Conservation (phyloP, 805 yeast species). For the Cyberlindnera saturnus region DNA sequence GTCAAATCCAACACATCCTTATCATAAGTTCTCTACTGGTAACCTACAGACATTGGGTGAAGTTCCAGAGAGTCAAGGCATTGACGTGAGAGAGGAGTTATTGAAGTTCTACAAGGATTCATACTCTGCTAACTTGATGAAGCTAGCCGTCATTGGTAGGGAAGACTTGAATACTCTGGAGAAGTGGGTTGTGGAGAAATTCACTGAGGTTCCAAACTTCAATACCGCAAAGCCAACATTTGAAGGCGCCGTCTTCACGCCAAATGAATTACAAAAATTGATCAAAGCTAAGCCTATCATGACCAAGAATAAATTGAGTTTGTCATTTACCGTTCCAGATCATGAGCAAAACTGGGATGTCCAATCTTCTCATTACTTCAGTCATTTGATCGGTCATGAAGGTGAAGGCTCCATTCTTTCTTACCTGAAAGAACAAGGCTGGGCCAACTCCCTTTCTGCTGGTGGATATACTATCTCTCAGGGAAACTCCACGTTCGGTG, state of each 20-base stretch:
- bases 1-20: conserved; percentile 75
- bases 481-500: conserved; percentile 61
- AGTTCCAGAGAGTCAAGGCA: conserved; percentile 50
- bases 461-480: conserved; percentile 64
- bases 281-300: conserved; percentile 75
- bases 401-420: conserved; percentile 78
- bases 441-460: conserved; percentile 75
- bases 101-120: conserved; percentile 64
- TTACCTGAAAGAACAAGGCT: conserved; percentile 61
- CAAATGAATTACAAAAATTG: conserved; percentile 44
- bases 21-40: conserved; percentile 86
- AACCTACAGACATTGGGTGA: conserved; percentile 68
- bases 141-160: conserved; percentile 75
- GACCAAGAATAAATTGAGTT: conserved; percentile 62
- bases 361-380: conserved; percentile 63
- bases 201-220: conserved; percentile 53
- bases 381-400: conserved; percentile 91
- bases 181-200: conserved; percentile 60
- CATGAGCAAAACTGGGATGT: conserved; percentile 59
- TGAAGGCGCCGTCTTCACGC: conserved; percentile 41
- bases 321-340: conserved; percentile 76
- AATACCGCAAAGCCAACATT: conserved; percentile 30
- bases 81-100: conserved; percentile 77
- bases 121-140: conserved; percentile 88
- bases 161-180: conserved; percentile 71